Evolutionary conservation across 2,329 filamentous ascomycete genomes (phyloP).

Genomic region (Fusarium sp.): DNA sequence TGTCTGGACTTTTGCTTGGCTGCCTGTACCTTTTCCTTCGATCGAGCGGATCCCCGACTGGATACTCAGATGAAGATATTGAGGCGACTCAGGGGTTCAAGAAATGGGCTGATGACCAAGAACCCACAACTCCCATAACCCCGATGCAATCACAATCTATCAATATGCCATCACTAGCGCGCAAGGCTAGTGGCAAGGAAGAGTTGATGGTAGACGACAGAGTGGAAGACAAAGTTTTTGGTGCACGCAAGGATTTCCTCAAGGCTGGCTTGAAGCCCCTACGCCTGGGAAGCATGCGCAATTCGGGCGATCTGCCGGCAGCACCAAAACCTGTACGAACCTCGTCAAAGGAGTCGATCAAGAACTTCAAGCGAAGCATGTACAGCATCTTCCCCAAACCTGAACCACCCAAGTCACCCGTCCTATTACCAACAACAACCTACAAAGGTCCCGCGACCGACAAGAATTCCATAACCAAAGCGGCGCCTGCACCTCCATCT

Average conservation of each 20-base stretch:
- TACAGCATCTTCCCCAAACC: slow-evolving; percentile 44
- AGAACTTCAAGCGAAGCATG: slow-evolving; percentile 43
- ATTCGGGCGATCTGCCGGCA: slow-evolving; percentile 29
- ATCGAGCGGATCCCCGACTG: slow-evolving; percentile 69
- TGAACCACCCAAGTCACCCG: slow-evolving; percentile 37
- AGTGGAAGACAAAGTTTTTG: slow-evolving; percentile 49
- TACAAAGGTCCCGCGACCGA: slow-evolving; percentile 50
- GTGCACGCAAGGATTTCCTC: slow-evolving; percentile 40
- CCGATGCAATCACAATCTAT: slow-evolving; percentile 22
- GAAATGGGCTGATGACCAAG: slow-evolving; percentile 32
- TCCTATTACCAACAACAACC: slow-evolving; percentile 61
- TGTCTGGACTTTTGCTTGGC: slow-evolving; percentile 73
- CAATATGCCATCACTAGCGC: slow-evolving; percentile 18
- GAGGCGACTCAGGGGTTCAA: slow-evolving; percentile 24
- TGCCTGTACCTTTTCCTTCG: slow-evolving; percentile 75
- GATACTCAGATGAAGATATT: slow-evolving; percentile 53
- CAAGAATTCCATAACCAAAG: slow-evolving; percentile 21
- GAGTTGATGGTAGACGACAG: slow-evolving; percentile 39
- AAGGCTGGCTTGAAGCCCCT: slow-evolving; percentile 32
- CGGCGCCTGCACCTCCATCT: slow-evolving; percentile 9
- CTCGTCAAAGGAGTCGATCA: slow-evolving; percentile 38
- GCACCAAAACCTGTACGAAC: slow-evolving; percentile 32
- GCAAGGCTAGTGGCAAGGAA: slow-evolving; percentile 29
- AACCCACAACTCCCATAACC: slow-evolving; percentile 16
- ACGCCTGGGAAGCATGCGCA: slow-evolving; percentile 41